These are phyloP conservation scores for Termitomyces sp. DNA, from an alignment of 768 basidiomycete genomes.

Conservation along the genomic window DNA sequence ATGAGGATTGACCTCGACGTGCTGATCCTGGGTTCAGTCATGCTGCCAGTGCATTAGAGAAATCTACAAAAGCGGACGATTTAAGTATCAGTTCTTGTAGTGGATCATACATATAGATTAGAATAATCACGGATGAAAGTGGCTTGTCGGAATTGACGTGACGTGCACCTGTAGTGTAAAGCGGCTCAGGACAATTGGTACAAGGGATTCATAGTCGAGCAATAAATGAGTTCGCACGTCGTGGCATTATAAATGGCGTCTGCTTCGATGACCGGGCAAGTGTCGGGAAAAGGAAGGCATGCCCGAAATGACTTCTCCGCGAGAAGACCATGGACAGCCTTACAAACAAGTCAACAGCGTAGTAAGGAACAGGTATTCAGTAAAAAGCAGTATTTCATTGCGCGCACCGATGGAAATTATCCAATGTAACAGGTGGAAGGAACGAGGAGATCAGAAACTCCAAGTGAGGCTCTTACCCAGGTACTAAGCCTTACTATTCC, in stretches of 20 bases:
- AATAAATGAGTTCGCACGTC: slow-evolving; percentile 16
- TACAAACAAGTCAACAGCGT: background rate
- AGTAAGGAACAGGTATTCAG: background rate
- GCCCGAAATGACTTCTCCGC: slow-evolving; percentile 18
- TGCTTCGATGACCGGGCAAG: slow-evolving; percentile 21
- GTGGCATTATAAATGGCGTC: slow-evolving; percentile 15
- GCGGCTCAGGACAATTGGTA: slow-evolving; percentile 17
- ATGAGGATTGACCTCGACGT: slow-evolving; percentile 42
- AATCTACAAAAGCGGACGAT: background rate
- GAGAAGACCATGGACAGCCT: slow-evolving; percentile 4
- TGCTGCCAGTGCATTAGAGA: slow-evolving; percentile 4
- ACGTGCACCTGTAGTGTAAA: slow-evolving; percentile 28
- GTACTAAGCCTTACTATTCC: background rate
- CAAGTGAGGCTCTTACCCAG: background rate
- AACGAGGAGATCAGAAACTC: background rate
- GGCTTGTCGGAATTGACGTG: slow-evolving; percentile 29
- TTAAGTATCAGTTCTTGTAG: slow-evolving; percentile 10
- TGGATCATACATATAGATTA: slow-evolving; percentile 4
- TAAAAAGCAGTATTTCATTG: background rate
- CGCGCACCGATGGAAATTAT: background rate
- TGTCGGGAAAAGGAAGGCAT: slow-evolving; percentile 24
- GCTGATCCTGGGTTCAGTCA: slow-evolving; percentile 23
- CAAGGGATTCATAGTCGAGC: slow-evolving; percentile 10
- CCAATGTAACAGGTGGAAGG: background rate
- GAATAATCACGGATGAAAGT: slow-evolving; percentile 13